Evolutionary conservation across 768 basidiomycete genomes (phyloP).

Genomic region (Suillus subluteus): DNA sequence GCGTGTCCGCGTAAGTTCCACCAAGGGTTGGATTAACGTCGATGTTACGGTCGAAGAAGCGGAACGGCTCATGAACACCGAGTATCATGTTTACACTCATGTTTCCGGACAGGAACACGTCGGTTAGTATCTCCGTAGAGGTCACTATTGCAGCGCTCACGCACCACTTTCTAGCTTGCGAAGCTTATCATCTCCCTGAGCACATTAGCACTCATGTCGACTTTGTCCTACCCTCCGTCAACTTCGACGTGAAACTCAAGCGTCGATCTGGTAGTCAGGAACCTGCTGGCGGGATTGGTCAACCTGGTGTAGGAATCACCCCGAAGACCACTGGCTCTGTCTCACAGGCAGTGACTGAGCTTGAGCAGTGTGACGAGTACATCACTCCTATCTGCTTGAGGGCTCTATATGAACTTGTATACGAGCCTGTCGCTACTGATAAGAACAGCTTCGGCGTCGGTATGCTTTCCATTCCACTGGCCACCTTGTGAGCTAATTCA

Average conservation of each 20-base stretch:
- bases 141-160: constrained; percentile 1
- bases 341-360: constrained; percentile 16
- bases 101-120: constrained; percentile 30
- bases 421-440: constrained; percentile 26
- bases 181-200: constrained; percentile 37
- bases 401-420: constrained; percentile 27
- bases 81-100: constrained; percentile 38
- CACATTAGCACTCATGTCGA: constrained; percentile 37
- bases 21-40: constrained; percentile 31
- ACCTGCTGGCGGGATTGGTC: constrained; percentile 20
- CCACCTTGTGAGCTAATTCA: background rate
- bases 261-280: constrained; percentile 20
- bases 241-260: constrained; percentile 33
- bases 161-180: constrained; percentile 28
- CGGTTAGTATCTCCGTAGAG: constrained; percentile 25
- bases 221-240: constrained; percentile 36
- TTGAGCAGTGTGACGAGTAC: constrained; percentile 27
- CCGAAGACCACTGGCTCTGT: constrained; percentile 22
- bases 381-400: constrained; percentile 37
- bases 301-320: constrained; percentile 18
- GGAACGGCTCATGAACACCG: constrained; percentile 36
- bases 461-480: constrained; percentile 14
- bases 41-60: constrained; percentile 36
- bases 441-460: constrained; percentile 40
- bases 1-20: constrained; percentile 25